A percentile compares a stretch with the other conserved stretches of the same genome.
Evolutionary conservation across 805 yeast genomes (phyloP).

Genomic region (Hanseniaspora thailandica): DNA sequence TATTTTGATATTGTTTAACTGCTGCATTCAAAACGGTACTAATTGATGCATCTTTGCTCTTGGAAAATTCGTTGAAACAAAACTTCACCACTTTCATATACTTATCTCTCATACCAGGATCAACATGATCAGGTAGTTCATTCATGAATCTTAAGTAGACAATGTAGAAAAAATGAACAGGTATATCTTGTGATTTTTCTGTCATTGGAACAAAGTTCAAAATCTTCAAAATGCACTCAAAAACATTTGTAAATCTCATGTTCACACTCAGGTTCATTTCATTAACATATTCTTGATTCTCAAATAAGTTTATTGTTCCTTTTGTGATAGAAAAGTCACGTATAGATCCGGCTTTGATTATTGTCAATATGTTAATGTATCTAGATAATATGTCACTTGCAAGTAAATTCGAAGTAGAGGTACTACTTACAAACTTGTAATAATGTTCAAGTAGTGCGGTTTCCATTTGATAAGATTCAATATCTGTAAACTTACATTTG

Average conservation of each 20-base stretch:
- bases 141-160: conserved; percentile 10
- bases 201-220: conserved; percentile 4
- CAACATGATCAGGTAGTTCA: background rate
- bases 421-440: background rate
- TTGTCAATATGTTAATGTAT: conserved; percentile 7
- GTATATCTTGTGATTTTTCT: background rate
- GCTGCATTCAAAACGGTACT: background rate
- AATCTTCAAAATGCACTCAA: background rate
- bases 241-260: conserved; percentile 1
- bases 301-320: background rate
- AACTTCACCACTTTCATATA: background rate
- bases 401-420: background rate
- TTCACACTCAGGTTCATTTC: conserved; percentile 1
- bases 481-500: background rate
- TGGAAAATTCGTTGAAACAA: background rate
- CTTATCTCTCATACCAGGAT: background rate
- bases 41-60: background rate
- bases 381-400: conserved; percentile 12
- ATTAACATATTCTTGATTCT: background rate
- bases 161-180: conserved; percentile 11
- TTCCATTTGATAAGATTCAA: conserved; percentile 3
- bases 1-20: background rate
- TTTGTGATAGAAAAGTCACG: conserved; percentile 4
- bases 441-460: conserved; percentile 4
- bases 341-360: conserved; percentile 7